Evolutionary conservation across 1,284 basidiomycete species (phyloP), one percentile per base, ranked within the genome.

Genomic region (Ustilago hordei): DNA sequence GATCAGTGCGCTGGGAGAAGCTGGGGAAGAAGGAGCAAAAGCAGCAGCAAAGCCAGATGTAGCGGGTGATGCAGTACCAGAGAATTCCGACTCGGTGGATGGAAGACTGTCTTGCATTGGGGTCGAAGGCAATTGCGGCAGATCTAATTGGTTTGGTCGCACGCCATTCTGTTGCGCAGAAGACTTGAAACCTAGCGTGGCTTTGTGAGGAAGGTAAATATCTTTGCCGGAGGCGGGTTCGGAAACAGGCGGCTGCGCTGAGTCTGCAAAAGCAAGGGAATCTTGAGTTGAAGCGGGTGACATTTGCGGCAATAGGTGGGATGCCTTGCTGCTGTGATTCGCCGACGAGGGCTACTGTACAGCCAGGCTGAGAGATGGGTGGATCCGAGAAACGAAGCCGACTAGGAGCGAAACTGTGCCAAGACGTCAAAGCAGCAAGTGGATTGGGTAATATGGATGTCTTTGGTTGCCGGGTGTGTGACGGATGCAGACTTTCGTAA

Each of bases 221-320:
- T 28, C 13, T 50, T 34, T 50, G 31, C 11, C 48, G 28, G n/a
- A 9, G n/a, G 43, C 43, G 19, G 43, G 43, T 45, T 45, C 43
- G 7, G 47, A 48, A 12, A 48, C 11, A 8, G 28, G 13, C n/a
- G 55, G 5, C 19, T 56, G 55, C 17, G 36, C 28, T 38, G 4
- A 19, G 8, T 48, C 43, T 34, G 57, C 45, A n/a, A 45, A 48
- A 23, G n/a, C 23, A 36, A 39, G 19, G 58, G 55, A 53, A 28
- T 36, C 31, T 32, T 64, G 45, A 1, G 64, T 72, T 43, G 69
- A 31, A 41, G 60, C 57, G 11, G 60, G 57, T 34, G 60, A 72
- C 64, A 72, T 72, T 38, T 17, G 34, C 12, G 5, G 35, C 23
- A 13, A 12, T 35, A 36, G 7, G 53, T 48, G 53, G 53, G 55